Conservation (phyloP, 2,329 filamentous ascomycete genomes). For the Dactylellina sp. region DNA sequence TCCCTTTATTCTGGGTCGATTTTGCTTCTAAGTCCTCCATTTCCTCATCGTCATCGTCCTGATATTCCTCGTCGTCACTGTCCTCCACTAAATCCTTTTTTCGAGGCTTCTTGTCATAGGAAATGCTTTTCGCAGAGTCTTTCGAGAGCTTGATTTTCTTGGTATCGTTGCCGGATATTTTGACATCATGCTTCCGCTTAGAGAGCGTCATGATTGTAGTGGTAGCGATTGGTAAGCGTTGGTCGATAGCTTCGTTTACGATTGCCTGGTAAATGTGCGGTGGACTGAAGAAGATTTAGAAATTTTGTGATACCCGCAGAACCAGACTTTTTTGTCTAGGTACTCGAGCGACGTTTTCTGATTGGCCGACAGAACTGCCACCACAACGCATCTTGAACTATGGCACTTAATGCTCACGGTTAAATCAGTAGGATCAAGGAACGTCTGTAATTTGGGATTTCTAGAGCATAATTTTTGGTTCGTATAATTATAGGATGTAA, state of each 20-base stretch:
- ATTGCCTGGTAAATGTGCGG: too few relatives aligned
- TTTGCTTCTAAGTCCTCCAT: slow-evolving; percentile 62
- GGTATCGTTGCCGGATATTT: slow-evolving; percentile 31
- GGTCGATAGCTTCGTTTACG: background rate
- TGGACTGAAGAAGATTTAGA: slow-evolving; percentile 20
- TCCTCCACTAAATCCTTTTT: slow-evolving; percentile 59
- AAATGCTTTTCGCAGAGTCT: slow-evolving; percentile 26
- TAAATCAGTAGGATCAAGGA: too few relatives aligned
- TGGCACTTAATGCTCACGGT: too few relatives aligned
- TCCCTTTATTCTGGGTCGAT: slow-evolving; percentile 64
- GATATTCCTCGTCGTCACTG: slow-evolving; percentile 64
- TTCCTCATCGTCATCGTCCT: slow-evolving; percentile 64
- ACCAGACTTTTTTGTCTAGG: slow-evolving; percentile 40
- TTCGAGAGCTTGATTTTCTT: slow-evolving; percentile 55
- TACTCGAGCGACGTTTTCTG: slow-evolving; percentile 42
- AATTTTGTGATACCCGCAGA: slow-evolving; percentile 13
- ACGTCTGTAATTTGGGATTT: too few relatives aligned
- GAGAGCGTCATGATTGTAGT: slow-evolving; percentile 39
- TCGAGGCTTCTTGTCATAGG: slow-evolving; percentile 26
- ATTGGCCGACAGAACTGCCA: slow-evolving; percentile 29
- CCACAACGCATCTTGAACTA: slow-evolving; percentile 37
- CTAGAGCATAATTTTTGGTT: too few relatives aligned
- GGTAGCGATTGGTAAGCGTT: background rate
- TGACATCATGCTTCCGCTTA: slow-evolving; percentile 51
- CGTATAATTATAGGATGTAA: background rate